phyloP scores from a whole-genome alignment of 2,329 filamentous ascomycete species.

The Sarocladium strictum region DNA sequence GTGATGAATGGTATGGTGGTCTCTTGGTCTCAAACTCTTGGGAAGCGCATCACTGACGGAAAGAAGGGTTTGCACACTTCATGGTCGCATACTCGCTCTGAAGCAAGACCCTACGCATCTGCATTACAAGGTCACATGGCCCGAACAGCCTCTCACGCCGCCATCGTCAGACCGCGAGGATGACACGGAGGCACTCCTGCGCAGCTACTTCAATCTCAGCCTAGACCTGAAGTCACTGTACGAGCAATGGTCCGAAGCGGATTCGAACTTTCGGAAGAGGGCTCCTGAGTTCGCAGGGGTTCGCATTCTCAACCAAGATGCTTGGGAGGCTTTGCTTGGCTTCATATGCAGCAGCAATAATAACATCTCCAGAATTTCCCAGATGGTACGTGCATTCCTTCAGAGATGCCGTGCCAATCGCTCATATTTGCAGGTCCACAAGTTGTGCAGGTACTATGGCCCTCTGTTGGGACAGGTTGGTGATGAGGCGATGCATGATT shows the following conservation, averaged over 20 bases:
- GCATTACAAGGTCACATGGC: slow-evolving; percentile 71
- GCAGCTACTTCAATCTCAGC: slow-evolving; percentile 80
- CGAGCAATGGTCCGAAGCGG: slow-evolving; percentile 76
- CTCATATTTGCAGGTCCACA: slow-evolving; percentile 57
- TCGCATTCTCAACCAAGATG: slow-evolving; percentile 86
- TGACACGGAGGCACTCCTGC: slow-evolving; percentile 67
- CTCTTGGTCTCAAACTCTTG: background rate
- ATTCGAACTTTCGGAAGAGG: slow-evolving; percentile 82
- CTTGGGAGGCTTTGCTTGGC: slow-evolving; percentile 88
- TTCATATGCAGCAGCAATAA: slow-evolving; percentile 99
- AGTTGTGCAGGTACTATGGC: slow-evolving; percentile 83
- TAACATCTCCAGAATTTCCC: slow-evolving; percentile 89
- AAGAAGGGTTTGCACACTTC: slow-evolving; percentile 69
- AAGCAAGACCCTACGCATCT: slow-evolving; percentile 75
- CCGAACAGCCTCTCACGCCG: slow-evolving; percentile 20
- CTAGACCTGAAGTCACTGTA: slow-evolving; percentile 75
- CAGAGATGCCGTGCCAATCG: no score
- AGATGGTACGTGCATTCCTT: slow-evolving; percentile 74
- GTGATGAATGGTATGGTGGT: slow-evolving; percentile 67
- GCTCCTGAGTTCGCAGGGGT: slow-evolving; percentile 86
- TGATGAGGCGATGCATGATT: slow-evolving; percentile 74
- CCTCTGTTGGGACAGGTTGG: slow-evolving; percentile 66
- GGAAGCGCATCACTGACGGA: slow-evolving; percentile 10
- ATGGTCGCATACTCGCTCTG: slow-evolving; percentile 77
- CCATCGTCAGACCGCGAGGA: slow-evolving; percentile 40